Evolutionary conservation across 495 filamentous ascomycete genomes (phyloP), one percentile per base, ranked within the genome.

Genomic region (Neurospora africana): DNA sequence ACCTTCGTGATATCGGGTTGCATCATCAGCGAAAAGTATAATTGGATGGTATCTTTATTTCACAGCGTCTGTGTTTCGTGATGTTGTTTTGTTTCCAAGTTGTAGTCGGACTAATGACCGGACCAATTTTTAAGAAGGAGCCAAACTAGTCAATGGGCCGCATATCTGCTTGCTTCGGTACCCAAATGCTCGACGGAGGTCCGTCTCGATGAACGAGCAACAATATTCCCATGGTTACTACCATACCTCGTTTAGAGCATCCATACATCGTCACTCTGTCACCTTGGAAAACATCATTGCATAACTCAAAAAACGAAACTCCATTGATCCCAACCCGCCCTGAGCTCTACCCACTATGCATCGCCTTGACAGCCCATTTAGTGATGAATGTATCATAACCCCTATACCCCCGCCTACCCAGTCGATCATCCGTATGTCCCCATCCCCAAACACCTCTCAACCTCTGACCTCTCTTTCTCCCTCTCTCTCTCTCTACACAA

Each of bases 401-500:
- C 36, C 2, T 5, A 36, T 36, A 36, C 5, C 36, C 36, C 36
- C 7, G 36, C 36, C 36, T 36, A 36, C 36, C 13, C 9, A 68
- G 27, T 58, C 21, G 17, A 37, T n/a, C 30, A 68, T 19, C 21
- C 23, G 33, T 37, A 38, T 68, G 4, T 40, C 58, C n/a, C 21
- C 36, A 36, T 71, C 21, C 10, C 21, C 10, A 6, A 15, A 15
- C 43, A 23, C 30, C 10, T 17, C 5, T 47, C 35, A 9, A 43
- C 35, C 53, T 47, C 33, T 58, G 6, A 9, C 33, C 27, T n/a
- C 38, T 21, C 61, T 17, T 7, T 0, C 2, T n/a, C 69, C n/a
- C n/a, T n/a, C n/a, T n/a, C n/a, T 21, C 61, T 17, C 36, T 0
- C 2, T n/a, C 69, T 69, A 76, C 10, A 70, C 73, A 69, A 80